phyloP scores from a whole-genome alignment of 345 rosid genomes.

The Camelina sativa region DNA sequence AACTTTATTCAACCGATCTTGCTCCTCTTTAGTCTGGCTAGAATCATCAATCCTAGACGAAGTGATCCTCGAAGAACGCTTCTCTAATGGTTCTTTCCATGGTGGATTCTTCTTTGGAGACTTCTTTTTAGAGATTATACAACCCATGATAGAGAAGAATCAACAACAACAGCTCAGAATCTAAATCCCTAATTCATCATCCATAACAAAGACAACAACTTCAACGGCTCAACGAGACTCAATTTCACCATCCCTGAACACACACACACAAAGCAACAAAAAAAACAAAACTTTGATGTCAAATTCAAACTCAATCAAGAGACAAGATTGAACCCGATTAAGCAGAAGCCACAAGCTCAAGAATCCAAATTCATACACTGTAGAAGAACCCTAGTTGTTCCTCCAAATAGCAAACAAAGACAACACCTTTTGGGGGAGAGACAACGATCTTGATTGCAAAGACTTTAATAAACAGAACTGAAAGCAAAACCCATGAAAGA shows the following conservation, averaged over 20 bases:
- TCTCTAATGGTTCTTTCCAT: constrained; percentile 58
- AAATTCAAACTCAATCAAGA: background rate
- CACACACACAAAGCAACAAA: background rate
- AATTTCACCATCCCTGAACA: background rate
- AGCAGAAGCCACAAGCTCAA: background rate
- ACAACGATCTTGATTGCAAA: too few species aligned
- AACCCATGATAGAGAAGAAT: constrained; percentile 60
- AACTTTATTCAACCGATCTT: constrained; percentile 49
- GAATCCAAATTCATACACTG: too few species aligned
- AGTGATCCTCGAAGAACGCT: constrained; percentile 61
- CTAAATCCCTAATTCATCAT: constrained; percentile 6
- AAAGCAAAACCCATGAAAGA: too few species aligned
- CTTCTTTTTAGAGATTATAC: constrained; percentile 71
- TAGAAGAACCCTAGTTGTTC: too few species aligned
- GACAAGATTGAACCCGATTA: background rate
- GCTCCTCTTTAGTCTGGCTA: constrained; percentile 42
- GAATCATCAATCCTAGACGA: constrained; percentile 69
- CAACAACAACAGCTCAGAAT: background rate
- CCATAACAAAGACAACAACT: constrained; percentile 4
- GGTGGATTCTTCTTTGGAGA: constrained; percentile 55
- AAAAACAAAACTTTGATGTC: background rate
- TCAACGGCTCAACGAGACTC: background rate
- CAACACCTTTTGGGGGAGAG: too few species aligned
- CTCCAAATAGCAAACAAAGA: too few species aligned
- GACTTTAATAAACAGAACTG: too few species aligned